These are phyloP conservation scores for Starmerella etchellsii DNA, from an alignment of 805 yeast genomes.

Conservation along the genomic window DNA sequence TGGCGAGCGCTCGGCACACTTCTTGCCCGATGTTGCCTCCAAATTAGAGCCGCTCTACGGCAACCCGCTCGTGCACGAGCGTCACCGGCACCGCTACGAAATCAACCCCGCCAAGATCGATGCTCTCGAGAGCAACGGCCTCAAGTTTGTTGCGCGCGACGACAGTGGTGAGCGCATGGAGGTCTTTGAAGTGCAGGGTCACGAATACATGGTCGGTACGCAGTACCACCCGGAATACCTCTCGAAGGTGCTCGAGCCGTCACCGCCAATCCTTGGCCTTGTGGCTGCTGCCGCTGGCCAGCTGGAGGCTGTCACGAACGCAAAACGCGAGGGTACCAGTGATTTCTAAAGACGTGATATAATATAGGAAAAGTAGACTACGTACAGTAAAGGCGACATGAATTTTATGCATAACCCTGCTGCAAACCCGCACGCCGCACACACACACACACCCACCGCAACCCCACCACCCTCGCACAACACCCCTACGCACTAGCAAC, in stretches of 20 bases:
- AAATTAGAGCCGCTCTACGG: constrained; percentile 70
- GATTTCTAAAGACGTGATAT: constrained; percentile 11
- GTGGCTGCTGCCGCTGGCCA: constrained; percentile 88
- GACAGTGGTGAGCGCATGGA: constrained; percentile 89
- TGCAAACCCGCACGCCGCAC: no score
- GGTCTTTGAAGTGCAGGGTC: constrained; percentile 70
- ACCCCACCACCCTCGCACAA: no score
- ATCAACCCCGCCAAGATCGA: constrained; percentile 75
- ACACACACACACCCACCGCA: no score
- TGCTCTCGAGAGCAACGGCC: constrained; percentile 61
- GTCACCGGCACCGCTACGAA: constrained; percentile 98
- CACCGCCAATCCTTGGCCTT: constrained; percentile 89
- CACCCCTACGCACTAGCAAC: background rate
- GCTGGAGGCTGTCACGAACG: constrained; percentile 46
- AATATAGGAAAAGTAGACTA: no score
- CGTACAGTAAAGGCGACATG: no score
- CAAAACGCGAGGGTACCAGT: constrained; percentile 5
- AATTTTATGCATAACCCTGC: no score
- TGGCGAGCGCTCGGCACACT: constrained; percentile 82
- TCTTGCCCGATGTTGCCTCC: constrained; percentile 53
- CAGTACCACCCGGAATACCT: constrained; percentile 98
- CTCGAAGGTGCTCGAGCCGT: constrained; percentile 92
- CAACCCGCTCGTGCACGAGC: constrained; percentile 57
- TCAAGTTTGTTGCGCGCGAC: constrained; percentile 86
- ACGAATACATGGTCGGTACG: constrained; percentile 85